Evolutionary conservation across 2,329 filamentous ascomycete species (phyloP), one percentile per base, ranked within the genome.

Genomic region (Fusarium sp.): DNA sequence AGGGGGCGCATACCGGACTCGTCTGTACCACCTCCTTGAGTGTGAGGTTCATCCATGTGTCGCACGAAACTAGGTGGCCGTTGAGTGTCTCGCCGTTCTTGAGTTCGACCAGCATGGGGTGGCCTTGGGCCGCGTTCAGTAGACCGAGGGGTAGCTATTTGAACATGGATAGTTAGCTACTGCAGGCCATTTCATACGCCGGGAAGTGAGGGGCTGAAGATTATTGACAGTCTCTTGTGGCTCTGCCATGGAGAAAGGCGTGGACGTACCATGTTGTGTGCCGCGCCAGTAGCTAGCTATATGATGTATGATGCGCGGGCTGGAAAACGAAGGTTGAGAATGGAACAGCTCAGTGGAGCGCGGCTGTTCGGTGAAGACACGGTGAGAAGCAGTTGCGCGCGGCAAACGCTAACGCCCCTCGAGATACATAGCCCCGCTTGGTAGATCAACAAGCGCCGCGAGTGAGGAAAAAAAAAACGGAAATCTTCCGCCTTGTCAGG

Each of bases 21-120:
- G 95, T 98, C 78, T 98, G 94, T 32, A 98, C 92, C 19, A 99
- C 96, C 77, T 98, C 95, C 77, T 95, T 96, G 67, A 99, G 80
- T 3, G 94, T 98, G 69, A 99, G 81, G 80, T 99, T 99, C 95
- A 99, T 99, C 93, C 95, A 99, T 44, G 94, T 99, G 77, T 99
- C 95, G 87, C 94, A 99, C 77, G 90, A 92, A 76, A 97, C 90
- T 57, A 99, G 83, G 73, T 97, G 93, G 63, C 95, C 95, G 79
- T 98, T 99, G 59, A 99, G 85, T 0, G 95, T 98, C 79, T 99
- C 93, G 79, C 93, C 93, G 73, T 94, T 96, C 83, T 97, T 97
- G 67, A 97, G 89, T 82, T 97, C 93, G 66, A 97, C 93, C 53
- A 97, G 89, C 90, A 97, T 98, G 4, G 95, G 94, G 76, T 97